Evolutionary conservation across 306 rosid genomes (phyloP), one percentile per base, ranked within the genome.

Genomic region (Acmispon strigosus): DNA sequence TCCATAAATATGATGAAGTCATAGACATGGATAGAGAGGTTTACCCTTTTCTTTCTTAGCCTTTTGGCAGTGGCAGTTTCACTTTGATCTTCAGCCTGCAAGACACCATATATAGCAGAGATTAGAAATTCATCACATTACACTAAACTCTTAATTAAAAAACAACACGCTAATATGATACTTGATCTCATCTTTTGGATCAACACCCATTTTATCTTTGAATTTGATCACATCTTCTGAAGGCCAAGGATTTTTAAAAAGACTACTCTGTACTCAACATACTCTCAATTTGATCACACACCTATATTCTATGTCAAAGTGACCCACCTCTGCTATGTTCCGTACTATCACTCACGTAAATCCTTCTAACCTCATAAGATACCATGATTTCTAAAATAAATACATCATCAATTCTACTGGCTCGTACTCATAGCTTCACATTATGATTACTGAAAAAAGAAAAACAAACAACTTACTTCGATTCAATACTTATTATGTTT

Each of bases 11-110:
- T 8, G 16, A 64, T 13, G 62, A 56, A 54, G 10, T 54, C 3
- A 70, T 70, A 22, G 1, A 22, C 24, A 22, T 22, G 2, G 2
- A 16, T 20, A 20, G 34, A 64, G 48, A 71, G 17, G 12, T 24
- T 37, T 79, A 92, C 96, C 89, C 80, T 92, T 81, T 83, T 88
- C 79, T 82, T 92, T 64, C 87, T 86, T 36, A 82, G 45, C 72
- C 76, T 83, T 83, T 89, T 87, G 70, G 74, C 72, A 55, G 62
- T 76, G 19, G 76, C 68, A 8, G 76, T 50, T 64, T 77, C 87
- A 53, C 72, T 75, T 74, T 59, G 62, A 34, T 75, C 80, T 44
- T 62, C 67, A 57, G 70, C 74, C 94, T 92, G 81, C 65, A 57
- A 50, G 10, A 54, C 17, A 49, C 18, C 43, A 72, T 71, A 19